Percentiles rank a stretch among this genome's conserved stretches.
phyloP scores from a whole-genome alignment of 495 filamentous ascomycete species.

The Wilcoxina mikolae region DNA sequence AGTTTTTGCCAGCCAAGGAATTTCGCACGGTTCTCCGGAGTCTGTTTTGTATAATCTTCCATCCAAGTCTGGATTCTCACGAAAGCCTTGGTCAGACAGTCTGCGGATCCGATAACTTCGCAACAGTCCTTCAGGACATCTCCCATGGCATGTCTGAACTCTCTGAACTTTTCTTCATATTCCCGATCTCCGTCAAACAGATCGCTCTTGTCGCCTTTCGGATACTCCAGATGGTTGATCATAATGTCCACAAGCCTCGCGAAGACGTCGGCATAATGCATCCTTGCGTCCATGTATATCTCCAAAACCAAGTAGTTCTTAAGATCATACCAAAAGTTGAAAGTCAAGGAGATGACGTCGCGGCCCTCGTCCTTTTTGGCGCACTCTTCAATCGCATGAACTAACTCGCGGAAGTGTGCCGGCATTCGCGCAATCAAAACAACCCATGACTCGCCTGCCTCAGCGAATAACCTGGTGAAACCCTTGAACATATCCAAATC shows the following conservation, averaged over 20 bases:
- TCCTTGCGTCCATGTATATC: constrained; percentile 65
- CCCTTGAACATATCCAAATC: constrained; percentile 82
- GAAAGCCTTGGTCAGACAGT: constrained; percentile 79
- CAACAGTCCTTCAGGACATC: constrained; percentile 97
- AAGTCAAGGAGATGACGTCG: constrained; percentile 81
- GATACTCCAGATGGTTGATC: constrained; percentile 81
- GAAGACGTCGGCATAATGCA: constrained; percentile 62
- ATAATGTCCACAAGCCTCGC: constrained; percentile 83
- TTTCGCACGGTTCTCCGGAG: constrained; percentile 42
- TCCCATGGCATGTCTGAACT: constrained; percentile 92
- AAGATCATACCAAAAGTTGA: constrained; percentile 95
- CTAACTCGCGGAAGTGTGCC: constrained; percentile 63
- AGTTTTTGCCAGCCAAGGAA: constrained; percentile 96
- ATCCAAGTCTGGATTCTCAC: constrained; percentile 76
- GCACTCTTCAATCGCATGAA: constrained; percentile 82
- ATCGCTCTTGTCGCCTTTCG: constrained; percentile 62
- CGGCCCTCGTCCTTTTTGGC: constrained; percentile 70
- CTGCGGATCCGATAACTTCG: constrained; percentile 80
- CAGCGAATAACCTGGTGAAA: constrained; percentile 74
- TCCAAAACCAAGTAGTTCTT: constrained; percentile 91
- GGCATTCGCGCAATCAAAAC: constrained; percentile 76
- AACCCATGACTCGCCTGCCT: constrained; percentile 89
- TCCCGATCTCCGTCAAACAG: constrained; percentile 92
- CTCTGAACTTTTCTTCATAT: constrained; percentile 90
- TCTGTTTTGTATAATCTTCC: constrained; percentile 40